Base-by-base conservation (phyloP, 306 rosid species). In the Vicia sativa region DNA sequence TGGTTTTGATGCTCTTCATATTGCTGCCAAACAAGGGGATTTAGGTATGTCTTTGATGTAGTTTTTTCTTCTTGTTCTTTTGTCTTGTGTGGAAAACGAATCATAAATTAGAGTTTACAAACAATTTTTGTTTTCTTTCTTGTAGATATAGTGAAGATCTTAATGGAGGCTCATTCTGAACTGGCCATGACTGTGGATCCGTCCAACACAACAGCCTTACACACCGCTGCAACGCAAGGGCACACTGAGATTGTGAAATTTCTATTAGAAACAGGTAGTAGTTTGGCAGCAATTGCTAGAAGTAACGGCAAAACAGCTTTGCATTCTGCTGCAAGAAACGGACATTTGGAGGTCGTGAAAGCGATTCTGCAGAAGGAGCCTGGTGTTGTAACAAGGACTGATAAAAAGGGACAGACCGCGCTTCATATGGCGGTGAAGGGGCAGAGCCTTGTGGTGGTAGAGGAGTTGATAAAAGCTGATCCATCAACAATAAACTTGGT, bases 391-490 rank as follows among this genome's bases (percentile, higher is more conserved):
- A 81, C 84, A 0, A 70, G 99, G 8, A 83, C 80, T 0, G 99
- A 93, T 77, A 88, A 90, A 81, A 93, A 93, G 80, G 96, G 99
- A 23, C 99, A 93, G 72, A 86, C 98, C 2, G 96, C 99, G 0
- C 95, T 93, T 67, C 97, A 90, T 79, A 93, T 93, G 99, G 99
- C 99, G 0, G 97, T 76, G 44, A 93, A 93, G 82, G 99, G 99
- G 12, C 97, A 86, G 79, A 82, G 50, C 18, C 78, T 85, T 53
- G 95, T 82, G 83, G 92, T 93, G 57, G 97, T 85, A 26, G 89
- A 82, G 46, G 87, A 63, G 82, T 74, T 93, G 83, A 85, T 85
- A 8, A 87, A 54, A 73, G 88, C 85, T 2, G 97, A 87, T 79
- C 88, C 96, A 8, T 72, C 74, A 0, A 77, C 91, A 29, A 35